phyloP scores from a whole-genome alignment of 2,329 filamentous ascomycete genomes.

The Aspergillus sp. region DNA sequence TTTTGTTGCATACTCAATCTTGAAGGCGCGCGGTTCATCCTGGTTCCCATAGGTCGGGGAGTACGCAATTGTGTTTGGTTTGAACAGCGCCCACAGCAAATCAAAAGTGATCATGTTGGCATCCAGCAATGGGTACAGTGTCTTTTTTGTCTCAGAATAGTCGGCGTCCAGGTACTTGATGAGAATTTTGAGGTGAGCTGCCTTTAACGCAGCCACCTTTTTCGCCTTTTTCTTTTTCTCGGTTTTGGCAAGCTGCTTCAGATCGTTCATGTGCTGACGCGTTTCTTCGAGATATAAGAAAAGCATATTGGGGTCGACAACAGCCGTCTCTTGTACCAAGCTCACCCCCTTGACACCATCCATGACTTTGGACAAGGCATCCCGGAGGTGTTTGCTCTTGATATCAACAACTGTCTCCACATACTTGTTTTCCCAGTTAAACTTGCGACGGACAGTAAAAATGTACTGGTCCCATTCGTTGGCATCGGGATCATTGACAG shows the following conservation, averaged over 20 bases:
- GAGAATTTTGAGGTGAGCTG: slow-evolving; percentile 60
- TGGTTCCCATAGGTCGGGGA: slow-evolving; percentile 70
- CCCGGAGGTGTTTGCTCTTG: slow-evolving; percentile 73
- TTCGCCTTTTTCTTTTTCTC: slow-evolving; percentile 40
- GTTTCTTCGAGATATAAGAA: slow-evolving; percentile 77
- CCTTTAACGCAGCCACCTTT: slow-evolving; percentile 34
- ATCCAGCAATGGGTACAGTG: slow-evolving; percentile 73
- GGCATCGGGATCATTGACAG: slow-evolving; percentile 56
- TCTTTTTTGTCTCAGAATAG: slow-evolving; percentile 72
- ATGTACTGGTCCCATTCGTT: slow-evolving; percentile 72
- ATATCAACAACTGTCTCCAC: slow-evolving; percentile 72
- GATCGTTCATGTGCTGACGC: slow-evolving; percentile 56
- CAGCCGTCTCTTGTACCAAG: slow-evolving; percentile 73
- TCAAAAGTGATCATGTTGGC: slow-evolving; percentile 85
- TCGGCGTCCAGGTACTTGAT: slow-evolving; percentile 76
- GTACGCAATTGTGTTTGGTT: slow-evolving; percentile 76
- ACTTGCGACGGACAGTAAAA: slow-evolving; percentile 77
- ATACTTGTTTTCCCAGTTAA: slow-evolving; percentile 81
- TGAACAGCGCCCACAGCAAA: slow-evolving; percentile 82
- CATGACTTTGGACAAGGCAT: slow-evolving; percentile 66
- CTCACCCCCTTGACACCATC: slow-evolving; percentile 73
- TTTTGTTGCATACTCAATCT: slow-evolving; percentile 70
- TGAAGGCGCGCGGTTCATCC: slow-evolving; percentile 77
- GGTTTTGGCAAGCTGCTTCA: slow-evolving; percentile 63
- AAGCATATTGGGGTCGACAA: slow-evolving; percentile 65